Evolutionary conservation across 1,284 basidiomycete genomes (phyloP).

Genomic region (Pseudomicrostroma phylloplanum): DNA sequence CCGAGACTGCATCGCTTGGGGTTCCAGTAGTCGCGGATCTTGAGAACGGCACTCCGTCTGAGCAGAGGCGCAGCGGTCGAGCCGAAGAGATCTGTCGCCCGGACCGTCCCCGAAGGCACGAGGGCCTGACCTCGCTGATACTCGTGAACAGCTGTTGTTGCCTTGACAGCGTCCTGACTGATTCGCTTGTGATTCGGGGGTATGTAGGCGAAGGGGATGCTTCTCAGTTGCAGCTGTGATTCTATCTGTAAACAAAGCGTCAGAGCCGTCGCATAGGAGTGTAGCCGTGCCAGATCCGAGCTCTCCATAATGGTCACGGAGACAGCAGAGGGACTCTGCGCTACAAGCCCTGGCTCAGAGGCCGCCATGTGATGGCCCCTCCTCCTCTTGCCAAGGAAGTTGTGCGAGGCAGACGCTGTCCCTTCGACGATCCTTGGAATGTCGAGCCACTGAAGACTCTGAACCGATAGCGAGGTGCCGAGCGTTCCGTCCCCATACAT

Average conservation of each 20-base stretch:
- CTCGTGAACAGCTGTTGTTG: constrained; percentile 10
- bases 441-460: constrained; percentile 39
- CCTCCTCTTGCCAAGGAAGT: too few relatives aligned
- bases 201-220: constrained; percentile 70
- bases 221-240: constrained; percentile 72
- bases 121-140: constrained; percentile 63
- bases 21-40: constrained; percentile 84
- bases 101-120: constrained; percentile 74
- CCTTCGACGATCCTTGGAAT: constrained; percentile 20
- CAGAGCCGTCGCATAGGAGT: constrained; percentile 62
- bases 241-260: constrained; percentile 84
- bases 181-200: constrained; percentile 42
- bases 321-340: too few relatives aligned
- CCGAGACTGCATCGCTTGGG: constrained; percentile 60
- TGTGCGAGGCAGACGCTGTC: neutral
- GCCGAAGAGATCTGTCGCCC: constrained; percentile 70
- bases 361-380: neutral
- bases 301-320: too few relatives aligned
- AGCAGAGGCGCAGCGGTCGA: constrained; percentile 72
- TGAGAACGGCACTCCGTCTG: constrained; percentile 79
- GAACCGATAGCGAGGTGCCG: constrained; percentile 14
- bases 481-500: constrained; percentile 21
- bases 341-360: constrained; percentile 11
- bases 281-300: constrained; percentile 28
- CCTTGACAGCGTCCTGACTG: neutral